A percentile compares a stretch with the other conserved stretches of the same genome.
Conservation (phyloP, 148 eudicot genomes). For the Spergularia marina region DNA sequence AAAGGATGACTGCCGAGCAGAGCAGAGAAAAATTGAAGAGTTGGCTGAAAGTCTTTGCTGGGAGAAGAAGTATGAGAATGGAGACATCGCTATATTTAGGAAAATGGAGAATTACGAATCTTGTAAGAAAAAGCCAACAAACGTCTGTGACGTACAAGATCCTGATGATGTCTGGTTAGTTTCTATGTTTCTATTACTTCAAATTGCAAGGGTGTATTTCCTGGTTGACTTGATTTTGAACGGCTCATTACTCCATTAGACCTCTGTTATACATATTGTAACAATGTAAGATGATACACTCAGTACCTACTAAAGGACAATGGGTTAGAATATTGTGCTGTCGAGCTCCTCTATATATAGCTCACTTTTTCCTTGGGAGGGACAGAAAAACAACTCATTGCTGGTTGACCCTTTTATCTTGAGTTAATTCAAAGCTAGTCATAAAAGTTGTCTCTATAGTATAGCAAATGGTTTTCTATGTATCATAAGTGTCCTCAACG, state of each 20-base stretch:
- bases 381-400: no score
- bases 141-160: slow-evolving; percentile 48
- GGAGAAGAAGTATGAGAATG: slow-evolving; percentile 84
- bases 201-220: background rate
- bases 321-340: no score
- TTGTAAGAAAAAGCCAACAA: slow-evolving; percentile 40
- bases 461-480: background rate
- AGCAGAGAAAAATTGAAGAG: slow-evolving; percentile 65
- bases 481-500: background rate
- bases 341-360: no score
- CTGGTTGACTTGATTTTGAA: background rate
- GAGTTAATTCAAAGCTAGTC: no score
- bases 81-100: slow-evolving; percentile 69
- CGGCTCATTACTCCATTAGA: no score
- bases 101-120: slow-evolving; percentile 52
- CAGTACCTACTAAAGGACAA: no score
- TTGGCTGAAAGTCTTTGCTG: slow-evolving; percentile 68
- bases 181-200: background rate
- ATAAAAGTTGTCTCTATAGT: no score
- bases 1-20: slow-evolving; percentile 55
- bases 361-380: no score
- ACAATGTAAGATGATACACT: no score
- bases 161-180: slow-evolving; percentile 76
- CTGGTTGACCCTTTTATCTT: no score
- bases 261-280: no score